Evolutionary conservation across 345 rosid genomes (phyloP).

Genomic region (Nephelium lappaceum): DNA sequence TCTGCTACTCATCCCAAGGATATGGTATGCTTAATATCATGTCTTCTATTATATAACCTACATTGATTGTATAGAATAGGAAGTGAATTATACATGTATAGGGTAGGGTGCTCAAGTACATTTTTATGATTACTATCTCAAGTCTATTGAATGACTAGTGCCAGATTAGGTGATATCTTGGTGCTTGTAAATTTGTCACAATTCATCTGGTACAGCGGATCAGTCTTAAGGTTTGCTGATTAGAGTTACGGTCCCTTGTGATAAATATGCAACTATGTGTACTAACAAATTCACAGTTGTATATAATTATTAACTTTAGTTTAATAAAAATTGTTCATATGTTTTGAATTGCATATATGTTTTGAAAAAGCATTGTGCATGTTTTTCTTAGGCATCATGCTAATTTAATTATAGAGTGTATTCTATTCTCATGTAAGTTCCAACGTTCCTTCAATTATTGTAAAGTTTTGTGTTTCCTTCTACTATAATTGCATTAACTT

Average conservation of each 20-base stretch:
- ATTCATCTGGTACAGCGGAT: background rate
- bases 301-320: background rate
- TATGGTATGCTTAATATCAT: slow-evolving; percentile 53
- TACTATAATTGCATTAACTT: background rate
- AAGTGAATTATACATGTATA: background rate
- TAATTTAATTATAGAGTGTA: slow-evolving; percentile 1
- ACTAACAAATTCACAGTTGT: background rate
- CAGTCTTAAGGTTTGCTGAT: background rate
- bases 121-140: background rate
- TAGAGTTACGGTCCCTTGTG: background rate
- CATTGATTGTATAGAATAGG: slow-evolving; percentile 1
- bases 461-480: background rate
- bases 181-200: slow-evolving; percentile 2
- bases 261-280: background rate
- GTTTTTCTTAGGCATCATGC: background rate
- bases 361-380: background rate
- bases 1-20: slow-evolving; percentile 64
- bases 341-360: background rate
- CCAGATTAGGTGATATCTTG: background rate
- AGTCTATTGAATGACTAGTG: background rate
- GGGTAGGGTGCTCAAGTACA: background rate
- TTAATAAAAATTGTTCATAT: background rate
- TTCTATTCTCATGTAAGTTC: background rate
- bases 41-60: background rate
- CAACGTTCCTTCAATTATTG: slow-evolving; percentile 6